Evolutionary conservation across 208 protist genomes (phyloP).

Genomic region (Wallacemonas sp.): DNA sequence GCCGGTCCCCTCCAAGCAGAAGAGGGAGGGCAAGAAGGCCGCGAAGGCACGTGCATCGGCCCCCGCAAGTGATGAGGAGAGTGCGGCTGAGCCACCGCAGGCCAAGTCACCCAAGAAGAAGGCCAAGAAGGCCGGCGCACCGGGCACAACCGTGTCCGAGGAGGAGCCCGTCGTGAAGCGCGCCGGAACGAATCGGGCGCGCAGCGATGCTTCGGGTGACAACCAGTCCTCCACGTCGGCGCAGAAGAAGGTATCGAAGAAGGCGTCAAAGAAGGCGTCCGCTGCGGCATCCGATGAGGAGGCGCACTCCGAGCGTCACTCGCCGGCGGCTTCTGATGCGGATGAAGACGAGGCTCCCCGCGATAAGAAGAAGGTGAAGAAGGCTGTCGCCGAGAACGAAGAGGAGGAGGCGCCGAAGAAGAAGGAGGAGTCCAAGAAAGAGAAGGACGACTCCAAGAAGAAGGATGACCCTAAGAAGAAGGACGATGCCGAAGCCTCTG

Average conservation of each 20-base stretch:
- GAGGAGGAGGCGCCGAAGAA: neutral
- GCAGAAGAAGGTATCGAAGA: neutral
- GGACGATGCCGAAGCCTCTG: neutral
- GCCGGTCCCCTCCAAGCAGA: slow-evolving; percentile 6
- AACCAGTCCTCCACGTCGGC: too few relatives aligned
- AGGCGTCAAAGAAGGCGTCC: neutral
- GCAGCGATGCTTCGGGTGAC: neutral
- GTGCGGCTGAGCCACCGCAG: neutral
- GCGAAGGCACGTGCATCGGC: neutral
- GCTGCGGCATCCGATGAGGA: slow-evolving; percentile 2
- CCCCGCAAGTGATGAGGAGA: slow-evolving; percentile 1
- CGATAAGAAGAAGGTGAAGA: slow-evolving; percentile 1
- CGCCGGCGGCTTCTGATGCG: neutral
- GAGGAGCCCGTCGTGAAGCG: slow-evolving; percentile 9
- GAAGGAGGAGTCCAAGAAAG: slow-evolving; percentile 1
- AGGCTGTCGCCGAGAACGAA: neutral
- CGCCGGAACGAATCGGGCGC: too few relatives aligned
- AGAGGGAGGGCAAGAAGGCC: slow-evolving; percentile 15
- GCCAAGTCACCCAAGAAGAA: neutral
- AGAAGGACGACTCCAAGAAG: slow-evolving; percentile 7
- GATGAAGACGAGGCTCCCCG: neutral
- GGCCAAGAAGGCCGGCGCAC: neutral
- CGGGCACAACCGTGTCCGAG: slow-evolving; percentile 6
- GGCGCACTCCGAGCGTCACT: slow-evolving; percentile 5
- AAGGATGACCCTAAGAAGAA: slow-evolving; percentile 11